These are phyloP conservation scores for Auricularia heimuer DNA, from an alignment of 768 basidiomycete species.

Conservation along the genomic window DNA sequence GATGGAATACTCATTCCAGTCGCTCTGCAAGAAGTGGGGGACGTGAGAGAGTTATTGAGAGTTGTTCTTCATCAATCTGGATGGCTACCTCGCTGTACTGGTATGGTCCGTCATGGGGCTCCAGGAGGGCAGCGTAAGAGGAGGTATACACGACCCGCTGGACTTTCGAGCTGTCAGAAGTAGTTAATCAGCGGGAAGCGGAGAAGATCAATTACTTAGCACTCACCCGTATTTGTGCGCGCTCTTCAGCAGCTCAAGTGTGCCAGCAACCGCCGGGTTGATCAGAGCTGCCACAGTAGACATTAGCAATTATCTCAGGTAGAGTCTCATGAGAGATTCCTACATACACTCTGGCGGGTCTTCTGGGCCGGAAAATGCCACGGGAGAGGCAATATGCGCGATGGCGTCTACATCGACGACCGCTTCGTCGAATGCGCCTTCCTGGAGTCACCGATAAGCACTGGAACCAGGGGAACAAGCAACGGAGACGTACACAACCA, in stretches of 20 bases:
- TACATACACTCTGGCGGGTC: conserved; percentile 30
- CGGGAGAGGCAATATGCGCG: conserved; percentile 57
- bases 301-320: neutral
- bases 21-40: conserved; percentile 11
- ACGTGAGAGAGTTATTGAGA: neutral
- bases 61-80: neutral
- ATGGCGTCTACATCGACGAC: conserved; percentile 69
- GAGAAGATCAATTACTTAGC: neutral
- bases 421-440: conserved; percentile 69
- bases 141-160: conserved; percentile 64
- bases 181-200: neutral
- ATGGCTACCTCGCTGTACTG: neutral
- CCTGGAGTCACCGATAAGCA: neutral
- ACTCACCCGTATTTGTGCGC: neutral
- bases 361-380: conserved; percentile 33
- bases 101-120: conserved; percentile 2
- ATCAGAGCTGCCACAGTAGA: conserved; percentile 16
- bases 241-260: neutral
- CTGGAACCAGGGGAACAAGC: neutral
- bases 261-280: conserved; percentile 14
- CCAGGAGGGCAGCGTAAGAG: conserved; percentile 42
- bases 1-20: conserved; percentile 24
- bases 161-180: conserved; percentile 29
- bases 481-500: conserved; percentile 27
- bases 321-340: conserved; percentile 1